phyloP scores from a whole-genome alignment of 768 basidiomycete species.

The Pleurotus salmoneostramineus region DNA sequence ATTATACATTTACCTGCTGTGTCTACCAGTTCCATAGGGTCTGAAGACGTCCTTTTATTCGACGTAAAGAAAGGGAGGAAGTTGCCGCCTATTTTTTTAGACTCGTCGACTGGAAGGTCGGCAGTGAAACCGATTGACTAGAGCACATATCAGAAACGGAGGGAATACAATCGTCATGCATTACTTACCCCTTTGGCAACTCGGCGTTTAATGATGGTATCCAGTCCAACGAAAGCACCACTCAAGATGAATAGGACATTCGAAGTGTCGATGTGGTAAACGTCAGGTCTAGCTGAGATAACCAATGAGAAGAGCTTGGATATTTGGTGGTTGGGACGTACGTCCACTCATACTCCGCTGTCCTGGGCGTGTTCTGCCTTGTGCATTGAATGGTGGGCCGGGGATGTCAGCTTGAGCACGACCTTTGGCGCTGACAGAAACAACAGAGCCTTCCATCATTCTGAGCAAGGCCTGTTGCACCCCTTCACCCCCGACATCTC shows the following conservation, averaged over 20 bases:
- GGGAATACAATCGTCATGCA: conserved; percentile 1
- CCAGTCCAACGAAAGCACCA: conserved; percentile 93
- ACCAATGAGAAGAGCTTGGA: neutral
- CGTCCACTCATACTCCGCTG: conserved; percentile 39
- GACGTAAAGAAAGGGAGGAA: conserved; percentile 75
- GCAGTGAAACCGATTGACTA: conserved; percentile 87
- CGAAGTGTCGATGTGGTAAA: conserved; percentile 78
- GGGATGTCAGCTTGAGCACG: conserved; percentile 39
- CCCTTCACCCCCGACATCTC: conserved; percentile 94
- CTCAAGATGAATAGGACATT: conserved; percentile 94
- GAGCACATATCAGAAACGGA: neutral
- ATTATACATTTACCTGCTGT: conserved; percentile 46
- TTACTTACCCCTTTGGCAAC: conserved; percentile 78
- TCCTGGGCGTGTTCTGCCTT: conserved; percentile 45
- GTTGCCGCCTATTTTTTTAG: conserved; percentile 15
- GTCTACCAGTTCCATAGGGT: conserved; percentile 66
- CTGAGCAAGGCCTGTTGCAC: conserved; percentile 91
- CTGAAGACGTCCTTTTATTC: conserved; percentile 52
- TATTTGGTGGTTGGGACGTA: conserved; percentile 16
- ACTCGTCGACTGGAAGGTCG: conserved; percentile 34
- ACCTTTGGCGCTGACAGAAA: conserved; percentile 78
- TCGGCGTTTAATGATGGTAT: conserved; percentile 73
- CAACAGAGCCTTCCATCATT: conserved; percentile 90
- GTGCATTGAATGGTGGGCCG: conserved; percentile 30
- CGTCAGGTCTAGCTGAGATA: conserved; percentile 53